These are phyloP conservation scores for Circinella minor DNA, from an alignment of 371 early-diverging fungal species.

Conservation along the genomic window DNA sequence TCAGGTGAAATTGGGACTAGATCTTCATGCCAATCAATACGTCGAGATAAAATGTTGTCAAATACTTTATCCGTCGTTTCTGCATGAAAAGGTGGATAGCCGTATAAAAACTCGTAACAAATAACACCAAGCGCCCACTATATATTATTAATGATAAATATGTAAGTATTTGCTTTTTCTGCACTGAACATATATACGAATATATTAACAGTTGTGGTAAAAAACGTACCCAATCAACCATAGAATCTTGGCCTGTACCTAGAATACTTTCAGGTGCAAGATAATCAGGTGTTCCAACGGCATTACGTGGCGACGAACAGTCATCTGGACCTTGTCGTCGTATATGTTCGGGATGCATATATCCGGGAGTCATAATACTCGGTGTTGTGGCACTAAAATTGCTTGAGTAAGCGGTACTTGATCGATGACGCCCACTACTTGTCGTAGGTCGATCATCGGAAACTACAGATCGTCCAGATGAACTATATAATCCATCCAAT, in stretches of 20 bases:
- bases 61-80: conserved; percentile 82
- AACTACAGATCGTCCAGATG: not conserved
- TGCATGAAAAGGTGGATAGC: conserved; percentile 91
- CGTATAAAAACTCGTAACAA: conserved; percentile 89
- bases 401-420: conserved; percentile 27
- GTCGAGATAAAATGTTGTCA: conserved; percentile 81
- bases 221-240: conserved; percentile 85
- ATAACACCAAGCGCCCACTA: conserved; percentile 93
- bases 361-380: conserved; percentile 25
- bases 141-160: not conserved
- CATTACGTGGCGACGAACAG: conserved; percentile 22
- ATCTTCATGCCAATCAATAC: conserved; percentile 75
- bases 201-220: too few species aligned
- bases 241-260: conserved; percentile 83
- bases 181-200: too few species aligned
- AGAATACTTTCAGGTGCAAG: conserved; percentile 94
- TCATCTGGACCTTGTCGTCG: conserved; percentile 11
- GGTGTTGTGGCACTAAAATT: conserved; percentile 21
- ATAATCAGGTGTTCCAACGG: conserved; percentile 98
- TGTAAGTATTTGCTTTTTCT: too few species aligned
- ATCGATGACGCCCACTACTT: conserved; percentile 15
- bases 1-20: conserved; percentile 77
- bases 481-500: not conserved
- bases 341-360: conserved; percentile 30
- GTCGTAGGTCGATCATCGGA: conserved; percentile 4